phyloP scores from a whole-genome alignment of 768 basidiomycete genomes.

The Trametes villosa region DNA sequence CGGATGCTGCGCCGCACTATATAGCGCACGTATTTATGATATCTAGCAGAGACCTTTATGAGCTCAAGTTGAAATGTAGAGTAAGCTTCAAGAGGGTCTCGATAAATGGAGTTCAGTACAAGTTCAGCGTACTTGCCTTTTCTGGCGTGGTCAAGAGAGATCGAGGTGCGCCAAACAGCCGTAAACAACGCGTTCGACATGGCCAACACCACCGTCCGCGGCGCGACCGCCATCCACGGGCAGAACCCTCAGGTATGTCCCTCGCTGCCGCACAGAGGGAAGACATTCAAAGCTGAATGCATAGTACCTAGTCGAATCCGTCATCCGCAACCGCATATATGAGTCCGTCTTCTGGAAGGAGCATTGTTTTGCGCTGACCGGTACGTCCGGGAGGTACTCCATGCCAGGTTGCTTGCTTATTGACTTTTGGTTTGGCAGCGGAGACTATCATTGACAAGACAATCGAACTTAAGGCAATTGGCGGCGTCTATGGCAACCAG shows the following conservation, averaged over 20 bases:
- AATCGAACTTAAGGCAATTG: conserved; percentile 78
- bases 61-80: no score
- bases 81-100: background rate
- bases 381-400: conserved; percentile 43
- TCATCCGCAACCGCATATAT: conserved; percentile 95
- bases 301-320: conserved; percentile 93
- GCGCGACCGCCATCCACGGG: conserved; percentile 90
- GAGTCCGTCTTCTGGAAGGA: conserved; percentile 97
- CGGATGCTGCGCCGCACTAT: no score
- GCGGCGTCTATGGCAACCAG: conserved; percentile 95
- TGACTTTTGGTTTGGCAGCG: conserved; percentile 50
- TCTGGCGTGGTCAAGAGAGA: background rate
- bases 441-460: conserved; percentile 94
- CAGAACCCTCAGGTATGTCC: conserved; percentile 88
- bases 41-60: no score
- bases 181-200: conserved; percentile 48
- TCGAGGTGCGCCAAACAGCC: conserved; percentile 21
- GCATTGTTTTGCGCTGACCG: conserved; percentile 96
- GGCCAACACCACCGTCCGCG: conserved; percentile 92
- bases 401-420: conserved; percentile 3
- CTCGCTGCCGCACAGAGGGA: background rate
- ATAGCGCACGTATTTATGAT: no score
- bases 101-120: background rate
- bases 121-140: background rate
- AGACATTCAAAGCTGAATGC: conserved; percentile 29